A percentile compares a stretch with the other conserved stretches of the same genome.
These are phyloP conservation scores for Tricholoma matsutake DNA, from an alignment of 768 basidiomycete species.

Conservation along the genomic window DNA sequence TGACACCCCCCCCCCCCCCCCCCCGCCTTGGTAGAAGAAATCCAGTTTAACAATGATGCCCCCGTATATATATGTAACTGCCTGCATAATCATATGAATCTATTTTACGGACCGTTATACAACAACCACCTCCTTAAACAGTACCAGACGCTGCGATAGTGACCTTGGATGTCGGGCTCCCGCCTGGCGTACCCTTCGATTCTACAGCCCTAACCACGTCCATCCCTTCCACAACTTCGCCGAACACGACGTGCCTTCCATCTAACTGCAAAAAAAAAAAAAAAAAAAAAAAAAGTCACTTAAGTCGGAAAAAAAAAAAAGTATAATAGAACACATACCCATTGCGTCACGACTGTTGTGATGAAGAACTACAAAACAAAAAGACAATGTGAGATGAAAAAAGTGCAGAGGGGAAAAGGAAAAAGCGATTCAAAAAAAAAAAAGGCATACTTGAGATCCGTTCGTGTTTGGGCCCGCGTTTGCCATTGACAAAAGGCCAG, in stretches of 20 bases:
- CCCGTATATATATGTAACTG: too few relatives aligned
- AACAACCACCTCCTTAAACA: slow-evolving; percentile 15
- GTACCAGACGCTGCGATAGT: slow-evolving; percentile 60
- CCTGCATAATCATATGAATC: too few relatives aligned
- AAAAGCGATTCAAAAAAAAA: neutral
- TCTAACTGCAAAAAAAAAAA: too few relatives aligned
- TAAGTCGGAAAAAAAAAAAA: neutral
- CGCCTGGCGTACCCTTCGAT: slow-evolving; percentile 34
- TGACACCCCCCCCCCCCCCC: too few relatives aligned
- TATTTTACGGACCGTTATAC: too few relatives aligned
- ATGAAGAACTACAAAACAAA: slow-evolving; percentile 60
- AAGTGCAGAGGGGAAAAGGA: neutral
- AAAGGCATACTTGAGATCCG: slow-evolving; percentile 69
- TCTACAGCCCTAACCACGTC: slow-evolving; percentile 65
- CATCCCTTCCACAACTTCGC: slow-evolving; percentile 63
- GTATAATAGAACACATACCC: slow-evolving; percentile 40
- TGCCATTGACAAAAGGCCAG: slow-evolving; percentile 79
- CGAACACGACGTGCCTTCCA: slow-evolving; percentile 69
- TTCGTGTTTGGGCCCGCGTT: slow-evolving; percentile 83
- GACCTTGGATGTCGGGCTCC: slow-evolving; percentile 41
- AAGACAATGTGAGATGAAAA: neutral
- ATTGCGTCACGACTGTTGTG: slow-evolving; percentile 68
- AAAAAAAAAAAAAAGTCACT: too few relatives aligned
- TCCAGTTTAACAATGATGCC: too few relatives aligned
- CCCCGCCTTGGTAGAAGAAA: too few relatives aligned